Evolutionary conservation across 768 basidiomycete species (phyloP).

Genomic region (Tricholoma saponaceum): DNA sequence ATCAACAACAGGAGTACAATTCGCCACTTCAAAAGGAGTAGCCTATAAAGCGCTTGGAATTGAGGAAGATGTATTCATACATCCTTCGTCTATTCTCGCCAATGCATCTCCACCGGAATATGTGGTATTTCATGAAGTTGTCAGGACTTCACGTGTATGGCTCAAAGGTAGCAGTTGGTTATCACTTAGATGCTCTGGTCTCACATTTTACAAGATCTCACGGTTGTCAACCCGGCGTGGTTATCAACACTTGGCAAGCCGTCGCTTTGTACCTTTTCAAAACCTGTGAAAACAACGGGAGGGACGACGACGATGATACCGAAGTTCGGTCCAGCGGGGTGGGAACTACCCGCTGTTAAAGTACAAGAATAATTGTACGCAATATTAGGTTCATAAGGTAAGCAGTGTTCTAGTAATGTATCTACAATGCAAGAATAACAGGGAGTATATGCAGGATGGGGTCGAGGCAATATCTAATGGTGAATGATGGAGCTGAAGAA

Average conservation of each 20-base stretch:
- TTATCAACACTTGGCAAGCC: constrained; percentile 72
- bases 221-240: constrained; percentile 87
- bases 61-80: constrained; percentile 85
- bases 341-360: constrained; percentile 81
- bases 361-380: constrained; percentile 22
- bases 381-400: constrained; percentile 7
- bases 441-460: neutral
- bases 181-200: neutral
- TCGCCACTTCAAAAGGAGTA: constrained; percentile 72
- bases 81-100: constrained; percentile 81
- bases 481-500: neutral
- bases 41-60: constrained; percentile 81
- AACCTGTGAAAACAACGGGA: constrained; percentile 66
- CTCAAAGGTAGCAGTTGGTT: constrained; percentile 59
- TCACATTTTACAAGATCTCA: constrained; percentile 51
- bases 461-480: neutral
- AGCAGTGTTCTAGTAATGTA: neutral
- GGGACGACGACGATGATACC: constrained; percentile 77
- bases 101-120: constrained; percentile 77
- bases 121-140: constrained; percentile 77
- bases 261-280: constrained; percentile 86
- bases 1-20: constrained; percentile 58
- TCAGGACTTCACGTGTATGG: constrained; percentile 70
- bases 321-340: constrained; percentile 78
- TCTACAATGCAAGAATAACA: neutral